A percentile compares a stretch with the other conserved stretches of the same genome.
Conservation (phyloP, 108 stramenopile species). For the Cyclostephanos tholiformis region DNA sequence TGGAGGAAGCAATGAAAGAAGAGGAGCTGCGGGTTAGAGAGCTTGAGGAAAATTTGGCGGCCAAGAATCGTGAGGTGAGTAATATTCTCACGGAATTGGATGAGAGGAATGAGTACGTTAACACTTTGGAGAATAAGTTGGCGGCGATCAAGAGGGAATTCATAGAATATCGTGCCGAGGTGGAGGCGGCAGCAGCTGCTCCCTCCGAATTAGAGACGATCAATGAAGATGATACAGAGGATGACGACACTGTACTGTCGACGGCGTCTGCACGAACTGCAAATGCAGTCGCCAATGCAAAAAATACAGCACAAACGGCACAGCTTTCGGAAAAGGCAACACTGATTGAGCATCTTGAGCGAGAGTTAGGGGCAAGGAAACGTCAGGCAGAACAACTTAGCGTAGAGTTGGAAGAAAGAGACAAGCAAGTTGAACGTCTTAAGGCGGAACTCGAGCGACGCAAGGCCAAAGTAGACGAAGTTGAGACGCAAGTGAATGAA, state of each 20-base stretch:
- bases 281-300: not conserved
- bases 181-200: not conserved
- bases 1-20: conserved; percentile 29
- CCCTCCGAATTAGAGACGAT: not conserved
- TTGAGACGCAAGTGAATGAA: conserved; percentile 31
- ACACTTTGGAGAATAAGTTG: conserved; percentile 32
- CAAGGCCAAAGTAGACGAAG: conserved; percentile 32
- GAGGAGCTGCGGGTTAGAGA: conserved; percentile 17
- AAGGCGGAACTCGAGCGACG: conserved; percentile 27
- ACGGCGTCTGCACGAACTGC: conserved; percentile 15
- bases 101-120: conserved; percentile 31
- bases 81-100: conserved; percentile 33
- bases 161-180: conserved; percentile 15
- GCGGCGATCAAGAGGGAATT: conserved; percentile 25
- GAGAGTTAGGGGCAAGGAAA: conserved; percentile 37
- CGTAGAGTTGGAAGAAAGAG: conserved; percentile 34
- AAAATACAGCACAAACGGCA: not conserved
- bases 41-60: conserved; percentile 39
- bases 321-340: conserved; percentile 35
- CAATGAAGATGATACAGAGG: not conserved
- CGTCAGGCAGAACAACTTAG: conserved; percentile 27
- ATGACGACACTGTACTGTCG: conserved; percentile 9
- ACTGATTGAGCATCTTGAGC: conserved; percentile 30
- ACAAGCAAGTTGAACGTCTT: conserved; percentile 39
- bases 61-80: conserved; percentile 35